A percentile compares a stretch with the other conserved stretches of the same genome.
phyloP scores from a whole-genome alignment of 805 yeast species.

The Saccharomycopsis fermentans region DNA sequence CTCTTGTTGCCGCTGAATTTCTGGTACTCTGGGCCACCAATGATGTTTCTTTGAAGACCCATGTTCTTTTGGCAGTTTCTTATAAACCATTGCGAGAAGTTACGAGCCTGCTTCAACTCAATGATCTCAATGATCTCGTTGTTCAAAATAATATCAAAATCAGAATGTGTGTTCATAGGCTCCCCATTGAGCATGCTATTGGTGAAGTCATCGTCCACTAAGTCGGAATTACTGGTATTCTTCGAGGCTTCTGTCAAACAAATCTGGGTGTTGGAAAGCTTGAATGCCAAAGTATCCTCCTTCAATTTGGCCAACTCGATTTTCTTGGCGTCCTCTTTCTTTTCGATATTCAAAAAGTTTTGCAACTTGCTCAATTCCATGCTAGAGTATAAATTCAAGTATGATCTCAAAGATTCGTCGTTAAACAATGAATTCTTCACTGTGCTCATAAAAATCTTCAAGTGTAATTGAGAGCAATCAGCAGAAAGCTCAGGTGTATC shows the following conservation, averaged over 20 bases:
- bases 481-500: constrained; percentile 23
- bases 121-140: constrained; percentile 34
- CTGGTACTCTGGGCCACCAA: neutral
- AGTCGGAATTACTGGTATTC: constrained; percentile 22
- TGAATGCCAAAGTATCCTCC: constrained; percentile 33
- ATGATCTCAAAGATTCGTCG: constrained; percentile 32
- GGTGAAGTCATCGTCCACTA: neutral
- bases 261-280: constrained; percentile 36
- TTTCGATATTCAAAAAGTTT: constrained; percentile 29
- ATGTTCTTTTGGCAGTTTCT: constrained; percentile 38
- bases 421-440: constrained; percentile 30
- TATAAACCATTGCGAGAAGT: constrained; percentile 41
- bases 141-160: constrained; percentile 34
- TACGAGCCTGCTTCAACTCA: constrained; percentile 35
- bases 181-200: constrained; percentile 31
- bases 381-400: constrained; percentile 36
- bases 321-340: constrained; percentile 22
- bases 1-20: neutral
- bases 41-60: constrained; percentile 25
- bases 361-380: constrained; percentile 35
- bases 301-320: constrained; percentile 29
- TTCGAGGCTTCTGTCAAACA: constrained; percentile 27
- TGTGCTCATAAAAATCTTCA: constrained; percentile 33
- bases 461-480: constrained; percentile 35
- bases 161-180: constrained; percentile 29